Conservation (phyloP, 129 eudicot genomes). For the Helichrysum umbraculigerum region DNA sequence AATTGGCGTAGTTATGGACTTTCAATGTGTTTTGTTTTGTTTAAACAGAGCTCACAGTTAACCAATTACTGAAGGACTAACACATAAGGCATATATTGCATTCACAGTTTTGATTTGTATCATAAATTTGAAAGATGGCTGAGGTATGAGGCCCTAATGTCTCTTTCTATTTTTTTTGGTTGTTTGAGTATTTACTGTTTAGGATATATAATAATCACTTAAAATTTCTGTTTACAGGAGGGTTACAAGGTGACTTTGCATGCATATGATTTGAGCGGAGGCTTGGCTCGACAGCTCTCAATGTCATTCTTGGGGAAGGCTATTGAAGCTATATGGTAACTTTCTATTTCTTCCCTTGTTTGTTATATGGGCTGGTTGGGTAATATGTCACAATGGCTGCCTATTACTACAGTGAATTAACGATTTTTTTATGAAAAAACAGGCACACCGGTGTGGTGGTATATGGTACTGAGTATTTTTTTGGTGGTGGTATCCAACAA, state of each 20-base stretch:
- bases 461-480: slow-evolving; percentile 88
- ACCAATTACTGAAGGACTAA: neutral
- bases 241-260: slow-evolving; percentile 68
- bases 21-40: slow-evolving; percentile 13
- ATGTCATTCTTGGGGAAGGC: slow-evolving; percentile 80
- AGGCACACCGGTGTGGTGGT: slow-evolving; percentile 97
- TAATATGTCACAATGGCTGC: neutral
- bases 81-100: neutral
- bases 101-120: neutral
- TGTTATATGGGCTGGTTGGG: neutral
- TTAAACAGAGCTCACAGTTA: slow-evolving; percentile 1
- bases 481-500: slow-evolving; percentile 86
- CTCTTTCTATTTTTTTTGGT: neutral
- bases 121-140: slow-evolving; percentile 21
- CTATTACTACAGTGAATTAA: neutral
- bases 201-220: slow-evolving; percentile 8
- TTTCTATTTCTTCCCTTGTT: neutral
- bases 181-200: neutral
- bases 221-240: slow-evolving; percentile 45
- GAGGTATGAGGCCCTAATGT: slow-evolving; percentile 25
- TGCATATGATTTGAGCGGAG: slow-evolving; percentile 81
- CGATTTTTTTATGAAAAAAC: slow-evolving; percentile 9
- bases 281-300: slow-evolving; percentile 87
- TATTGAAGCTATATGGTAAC: slow-evolving; percentile 83
- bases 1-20: neutral